These are phyloP conservation scores for Oryza glumipatula DNA, from an alignment of 176 grass and related monocot genomes.

Conservation along the genomic window DNA sequence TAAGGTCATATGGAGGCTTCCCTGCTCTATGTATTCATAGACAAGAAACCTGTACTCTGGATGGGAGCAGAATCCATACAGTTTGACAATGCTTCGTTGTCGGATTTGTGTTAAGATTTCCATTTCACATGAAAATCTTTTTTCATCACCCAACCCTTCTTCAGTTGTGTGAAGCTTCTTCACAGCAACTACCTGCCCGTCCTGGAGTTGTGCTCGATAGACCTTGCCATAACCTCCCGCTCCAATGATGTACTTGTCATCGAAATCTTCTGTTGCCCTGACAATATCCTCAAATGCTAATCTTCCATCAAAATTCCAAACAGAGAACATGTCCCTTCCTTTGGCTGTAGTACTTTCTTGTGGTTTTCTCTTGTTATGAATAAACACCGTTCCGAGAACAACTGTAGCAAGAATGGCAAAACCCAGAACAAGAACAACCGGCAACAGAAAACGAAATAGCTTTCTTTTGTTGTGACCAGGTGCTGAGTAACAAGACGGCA, in stretches of 20 bases:
- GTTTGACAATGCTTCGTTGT: slow-evolving; percentile 24
- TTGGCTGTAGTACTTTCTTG: neutral
- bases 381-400: neutral
- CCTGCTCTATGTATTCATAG: neutral
- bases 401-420: neutral
- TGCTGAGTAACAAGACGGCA: neutral
- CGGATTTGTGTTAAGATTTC: neutral
- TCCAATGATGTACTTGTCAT: slow-evolving; percentile 1
- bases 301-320: slow-evolving; percentile 39
- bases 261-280: slow-evolving; percentile 25
- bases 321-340: neutral
- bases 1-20: neutral
- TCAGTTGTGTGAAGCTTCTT: neutral
- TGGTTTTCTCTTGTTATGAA: neutral
- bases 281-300: slow-evolving; percentile 28
- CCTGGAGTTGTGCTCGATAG: slow-evolving; percentile 22
- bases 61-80: slow-evolving; percentile 19
- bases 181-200: neutral
- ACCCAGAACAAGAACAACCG: neutral
- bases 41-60: neutral
- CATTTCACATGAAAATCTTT: slow-evolving; percentile 7
- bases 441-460: neutral
- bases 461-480: neutral
- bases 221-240: slow-evolving; percentile 8
- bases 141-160: neutral